Conservation (phyloP, 352 stramenopile genomes). For the Phytophthora aleatoria region DNA sequence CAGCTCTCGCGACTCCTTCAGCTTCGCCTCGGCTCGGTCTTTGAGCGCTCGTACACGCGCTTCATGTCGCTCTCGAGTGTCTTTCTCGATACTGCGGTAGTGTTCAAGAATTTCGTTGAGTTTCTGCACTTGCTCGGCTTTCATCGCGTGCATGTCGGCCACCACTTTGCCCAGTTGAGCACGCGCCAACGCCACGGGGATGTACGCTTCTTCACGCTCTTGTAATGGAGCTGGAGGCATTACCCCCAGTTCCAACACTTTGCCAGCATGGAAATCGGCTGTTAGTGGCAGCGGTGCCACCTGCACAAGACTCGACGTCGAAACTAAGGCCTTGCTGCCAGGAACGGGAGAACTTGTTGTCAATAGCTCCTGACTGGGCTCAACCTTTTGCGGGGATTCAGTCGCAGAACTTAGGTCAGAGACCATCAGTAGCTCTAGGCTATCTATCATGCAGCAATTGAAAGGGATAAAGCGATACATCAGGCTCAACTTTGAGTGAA, state of each 20-base stretch:
- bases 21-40: constrained; percentile 30
- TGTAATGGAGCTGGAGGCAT: constrained; percentile 10
- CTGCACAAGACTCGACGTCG: constrained; percentile 21
- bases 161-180: constrained; percentile 71
- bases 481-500: too few species aligned
- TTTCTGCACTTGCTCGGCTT: constrained; percentile 61
- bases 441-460: not conserved
- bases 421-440: not conserved
- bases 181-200: constrained; percentile 69
- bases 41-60: constrained; percentile 53
- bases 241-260: constrained; percentile 24
- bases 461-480: not conserved
- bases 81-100: constrained; percentile 60
- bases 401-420: not conserved
- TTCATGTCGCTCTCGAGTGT: constrained; percentile 67
- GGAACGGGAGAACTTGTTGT: not conserved
- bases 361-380: not conserved
- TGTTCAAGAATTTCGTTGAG: constrained; percentile 56
- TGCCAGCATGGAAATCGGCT: constrained; percentile 58
- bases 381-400: not conserved
- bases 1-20: constrained; percentile 37
- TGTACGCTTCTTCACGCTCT: constrained; percentile 65
- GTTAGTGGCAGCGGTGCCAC: constrained; percentile 39
- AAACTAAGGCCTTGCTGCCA: not conserved
- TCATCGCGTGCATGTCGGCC: constrained; percentile 78